Percentiles rank a stretch among this genome's conserved stretches.
These are phyloP conservation scores for Oryza australiensis DNA, from an alignment of 176 grass and related monocot species.

Conservation along the genomic window DNA sequence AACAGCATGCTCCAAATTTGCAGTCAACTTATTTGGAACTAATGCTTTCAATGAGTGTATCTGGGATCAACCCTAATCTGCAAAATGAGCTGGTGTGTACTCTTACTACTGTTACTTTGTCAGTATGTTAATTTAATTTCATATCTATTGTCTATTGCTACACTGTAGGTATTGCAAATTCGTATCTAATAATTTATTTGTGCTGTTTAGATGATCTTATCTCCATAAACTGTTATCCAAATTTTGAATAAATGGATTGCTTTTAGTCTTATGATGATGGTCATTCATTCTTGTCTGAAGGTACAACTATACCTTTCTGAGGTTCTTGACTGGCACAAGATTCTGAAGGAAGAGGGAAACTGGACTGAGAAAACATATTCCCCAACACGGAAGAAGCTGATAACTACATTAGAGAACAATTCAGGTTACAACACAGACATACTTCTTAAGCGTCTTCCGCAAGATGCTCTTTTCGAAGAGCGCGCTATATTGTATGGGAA, in stretches of 20 bases:
- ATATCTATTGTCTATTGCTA: neutral
- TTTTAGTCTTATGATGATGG: slow-evolving; percentile 31
- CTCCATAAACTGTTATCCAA: slow-evolving; percentile 23
- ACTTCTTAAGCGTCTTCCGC: slow-evolving; percentile 84
- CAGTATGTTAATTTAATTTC: neutral
- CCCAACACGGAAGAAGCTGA: slow-evolving; percentile 86
- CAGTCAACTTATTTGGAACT: slow-evolving; percentile 97
- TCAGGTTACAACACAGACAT: slow-evolving; percentile 86
- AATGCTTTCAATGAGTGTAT: slow-evolving; percentile 95
- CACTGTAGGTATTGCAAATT: neutral
- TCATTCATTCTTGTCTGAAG: slow-evolving; percentile 47
- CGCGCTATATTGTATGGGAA: slow-evolving; percentile 91
- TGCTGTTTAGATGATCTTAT: slow-evolving; percentile 35
- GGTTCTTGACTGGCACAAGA: slow-evolving; percentile 87
- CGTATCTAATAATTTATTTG: slow-evolving; percentile 19
- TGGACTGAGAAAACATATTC: slow-evolving; percentile 90
- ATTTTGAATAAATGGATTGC: slow-evolving; percentile 16
- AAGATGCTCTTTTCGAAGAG: slow-evolving; percentile 92
- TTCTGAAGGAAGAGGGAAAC: slow-evolving; percentile 80
- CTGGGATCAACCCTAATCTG: slow-evolving; percentile 87
- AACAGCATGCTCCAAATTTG: slow-evolving; percentile 92
- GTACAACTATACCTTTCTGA: slow-evolving; percentile 99
- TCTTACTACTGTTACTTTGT: slow-evolving; percentile 18
- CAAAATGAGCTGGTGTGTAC: slow-evolving; percentile 94
- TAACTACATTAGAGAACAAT: slow-evolving; percentile 82